phyloP scores from a whole-genome alignment of 2,329 filamentous ascomycete genomes.

The Cladosporium austrohemisphaericum region DNA sequence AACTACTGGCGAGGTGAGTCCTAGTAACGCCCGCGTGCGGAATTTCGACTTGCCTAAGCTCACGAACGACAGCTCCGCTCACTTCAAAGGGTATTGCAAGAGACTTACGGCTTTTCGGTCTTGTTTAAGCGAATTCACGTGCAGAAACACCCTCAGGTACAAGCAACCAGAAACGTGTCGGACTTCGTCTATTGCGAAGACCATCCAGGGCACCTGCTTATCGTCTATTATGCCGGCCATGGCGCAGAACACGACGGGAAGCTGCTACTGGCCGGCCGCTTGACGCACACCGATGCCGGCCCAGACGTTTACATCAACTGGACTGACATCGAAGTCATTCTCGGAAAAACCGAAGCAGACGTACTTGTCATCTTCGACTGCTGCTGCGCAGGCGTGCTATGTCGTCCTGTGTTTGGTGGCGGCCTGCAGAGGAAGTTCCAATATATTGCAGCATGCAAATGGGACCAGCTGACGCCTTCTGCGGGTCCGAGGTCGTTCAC shows the following conservation, averaged over 20 bases:
- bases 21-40: not conserved
- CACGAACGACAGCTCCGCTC: not conserved
- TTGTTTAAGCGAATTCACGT: not conserved
- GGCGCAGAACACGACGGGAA: not conserved
- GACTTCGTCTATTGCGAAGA: not conserved
- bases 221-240: constrained; percentile 5
- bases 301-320: not conserved
- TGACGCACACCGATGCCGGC: not conserved
- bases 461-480: not conserved
- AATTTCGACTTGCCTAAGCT: not conserved
- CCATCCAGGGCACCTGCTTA: not conserved
- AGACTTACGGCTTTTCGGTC: not conserved
- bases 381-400: constrained; percentile 3
- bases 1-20: not conserved
- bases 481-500: constrained; percentile 12
- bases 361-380: constrained; percentile 12
- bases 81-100: not conserved
- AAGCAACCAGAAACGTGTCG: not conserved
- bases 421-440: not conserved
- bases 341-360: not conserved
- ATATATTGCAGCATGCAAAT: constrained; percentile 11
- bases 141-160: not conserved
- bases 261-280: not conserved
- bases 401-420: not conserved
- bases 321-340: not conserved